Percentiles rank a stretch among this genome's conserved stretches.
These are phyloP conservation scores for Bryoglossum gracile DNA, from an alignment of 495 filamentous ascomycete species.

Conservation along the genomic window DNA sequence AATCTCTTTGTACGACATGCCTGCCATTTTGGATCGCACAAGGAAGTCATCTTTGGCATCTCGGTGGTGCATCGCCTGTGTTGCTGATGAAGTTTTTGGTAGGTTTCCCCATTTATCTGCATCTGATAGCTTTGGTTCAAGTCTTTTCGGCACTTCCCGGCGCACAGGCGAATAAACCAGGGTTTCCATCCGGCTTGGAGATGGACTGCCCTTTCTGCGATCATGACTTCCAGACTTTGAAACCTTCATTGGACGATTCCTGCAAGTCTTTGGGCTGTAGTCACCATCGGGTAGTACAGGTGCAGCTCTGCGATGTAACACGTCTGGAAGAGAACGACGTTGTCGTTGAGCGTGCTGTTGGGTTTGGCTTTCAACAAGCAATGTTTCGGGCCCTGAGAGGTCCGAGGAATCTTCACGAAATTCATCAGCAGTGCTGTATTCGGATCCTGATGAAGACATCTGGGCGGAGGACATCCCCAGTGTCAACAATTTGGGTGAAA, in stretches of 20 bases:
- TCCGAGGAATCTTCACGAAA: conserved; percentile 11
- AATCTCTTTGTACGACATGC: conserved; percentile 77
- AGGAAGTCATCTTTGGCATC: conserved; percentile 55
- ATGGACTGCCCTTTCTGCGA: not conserved
- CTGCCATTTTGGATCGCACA: conserved; percentile 52
- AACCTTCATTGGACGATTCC: conserved; percentile 6
- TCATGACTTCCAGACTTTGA: not conserved
- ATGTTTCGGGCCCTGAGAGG: conserved; percentile 4
- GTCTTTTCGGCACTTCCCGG: not conserved
- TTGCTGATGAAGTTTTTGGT: not conserved
- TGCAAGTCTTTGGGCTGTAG: not conserved
- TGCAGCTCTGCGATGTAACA: not conserved
- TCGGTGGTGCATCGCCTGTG: conserved; percentile 16
- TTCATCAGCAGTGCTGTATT: conserved; percentile 11
- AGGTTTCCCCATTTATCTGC: not conserved
- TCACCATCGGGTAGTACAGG: conserved; percentile 12
- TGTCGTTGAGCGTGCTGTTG: not conserved
- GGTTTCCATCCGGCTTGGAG: too few relatives aligned
- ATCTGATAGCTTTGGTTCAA: not conserved
- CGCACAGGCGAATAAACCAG: too few relatives aligned
- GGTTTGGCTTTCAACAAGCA: conserved; percentile 5
- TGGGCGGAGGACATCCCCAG: conserved; percentile 9
- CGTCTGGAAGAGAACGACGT: conserved; percentile 16
- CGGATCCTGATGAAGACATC: conserved; percentile 19
- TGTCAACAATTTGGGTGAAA: conserved; percentile 21